Evolutionary conservation across 352 stramenopile species (phyloP), one percentile per base, ranked within the genome.

Genomic region (Phytophthora sojae): DNA sequence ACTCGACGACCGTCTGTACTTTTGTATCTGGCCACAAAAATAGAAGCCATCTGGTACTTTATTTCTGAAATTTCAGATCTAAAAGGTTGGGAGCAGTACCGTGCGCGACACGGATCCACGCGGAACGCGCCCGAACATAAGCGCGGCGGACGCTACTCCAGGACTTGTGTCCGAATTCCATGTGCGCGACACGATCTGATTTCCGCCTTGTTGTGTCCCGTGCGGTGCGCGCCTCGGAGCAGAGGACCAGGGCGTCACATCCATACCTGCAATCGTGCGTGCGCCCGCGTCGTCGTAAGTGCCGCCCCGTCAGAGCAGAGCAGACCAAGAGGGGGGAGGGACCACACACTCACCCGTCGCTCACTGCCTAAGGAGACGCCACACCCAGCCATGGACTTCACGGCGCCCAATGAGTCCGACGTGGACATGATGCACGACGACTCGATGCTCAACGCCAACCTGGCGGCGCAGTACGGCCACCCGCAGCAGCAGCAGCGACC

Each of bases 401-500:
- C 77, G 15, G 37, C 75, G 29, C 69, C 81, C 3, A 81, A 81
- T 45, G 85, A 92, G 26, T 72, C 74, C 50, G 85, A 93, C 52
- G 85, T 93, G 53, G 82, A 93, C 58, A 93, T 93, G 85, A 91
- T 93, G 80, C 82, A 90, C 58, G 83, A 91, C 51, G 76, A 90
- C 65, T 73, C 78, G 42, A 76, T 91, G 74, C 71, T 93, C 2
- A 71, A 72, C 53, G 75, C 79, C 47, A 85, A 89, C 61, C 55
- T 89, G 45, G 75, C 76, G 26, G 76, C 74, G 23, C 79, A 86
- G 57, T 89, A 86, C 56, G 71, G 72, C 55, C 65, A 78, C 25
- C 76, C 70, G n/a, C 67, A 75, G 4, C 67, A 75, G 25, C 57
- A 61, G 26, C 70, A 78, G 29, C 59, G 55, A 3, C 42, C 39